Conservation (phyloP, 805 yeast species). For the Starmerella scarabaei region DNA sequence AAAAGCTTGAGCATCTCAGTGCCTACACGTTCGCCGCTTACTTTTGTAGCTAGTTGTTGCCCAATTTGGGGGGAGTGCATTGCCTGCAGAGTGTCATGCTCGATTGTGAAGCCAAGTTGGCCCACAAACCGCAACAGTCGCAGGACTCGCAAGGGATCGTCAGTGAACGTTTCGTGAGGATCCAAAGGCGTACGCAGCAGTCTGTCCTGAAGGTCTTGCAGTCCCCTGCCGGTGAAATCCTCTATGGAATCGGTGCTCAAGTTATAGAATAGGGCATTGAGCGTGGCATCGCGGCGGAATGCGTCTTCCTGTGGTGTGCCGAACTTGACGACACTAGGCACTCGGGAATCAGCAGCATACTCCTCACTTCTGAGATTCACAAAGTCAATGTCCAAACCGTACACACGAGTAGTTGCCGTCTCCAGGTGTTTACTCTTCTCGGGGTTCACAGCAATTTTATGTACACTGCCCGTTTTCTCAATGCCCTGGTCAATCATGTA, state of each 20-base stretch:
- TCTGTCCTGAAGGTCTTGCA: constrained; percentile 57
- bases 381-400: constrained; percentile 78
- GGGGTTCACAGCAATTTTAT: constrained; percentile 82
- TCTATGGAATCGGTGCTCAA: constrained; percentile 56
- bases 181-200: constrained; percentile 76
- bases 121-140: constrained; percentile 78
- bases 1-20: constrained; percentile 69
- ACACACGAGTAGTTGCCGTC: constrained; percentile 83
- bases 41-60: constrained; percentile 50
- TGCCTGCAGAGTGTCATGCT: constrained; percentile 40
- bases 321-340: constrained; percentile 58
- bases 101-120: constrained; percentile 58
- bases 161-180: constrained; percentile 74
- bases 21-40: constrained; percentile 83
- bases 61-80: constrained; percentile 53
- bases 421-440: constrained; percentile 93
- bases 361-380: constrained; percentile 83
- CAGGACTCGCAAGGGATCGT: constrained; percentile 85
- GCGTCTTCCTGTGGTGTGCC: constrained; percentile 95
- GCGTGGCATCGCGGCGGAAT: constrained; percentile 82
- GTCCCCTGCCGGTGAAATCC: constrained; percentile 69
- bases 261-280: constrained; percentile 85
- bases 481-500: constrained; percentile 29
- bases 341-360: constrained; percentile 69
- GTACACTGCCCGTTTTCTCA: constrained; percentile 34